Evolutionary conservation across 192 early-diverging fungal species (phyloP), one percentile per base, ranked within the genome.

Genomic region (Linnemannia exigua): DNA sequence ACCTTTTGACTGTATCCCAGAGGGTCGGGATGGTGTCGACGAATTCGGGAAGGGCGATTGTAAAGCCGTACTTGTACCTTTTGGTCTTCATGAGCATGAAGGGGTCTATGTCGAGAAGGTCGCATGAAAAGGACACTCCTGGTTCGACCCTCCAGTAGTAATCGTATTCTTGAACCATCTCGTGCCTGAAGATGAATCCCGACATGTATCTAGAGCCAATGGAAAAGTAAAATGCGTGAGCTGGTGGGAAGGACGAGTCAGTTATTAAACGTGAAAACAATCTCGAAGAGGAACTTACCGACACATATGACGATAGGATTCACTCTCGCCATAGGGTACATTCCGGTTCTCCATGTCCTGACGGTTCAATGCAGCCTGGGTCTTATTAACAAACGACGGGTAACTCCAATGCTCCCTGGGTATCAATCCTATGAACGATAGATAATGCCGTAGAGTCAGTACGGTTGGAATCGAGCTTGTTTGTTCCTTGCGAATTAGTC

Each of bases 121-220:
- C 94, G 88, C 96, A 97, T 44, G 63, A 88, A 81, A 95, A 97
- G 37, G 94, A 81, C 16, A 97, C 96, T 33, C 90, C 91, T 2
- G 96, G 96, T 79, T 97, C 96, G 6, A 97, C 91, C 33, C 96
- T 90, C 96, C 96, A 97, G 89, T 95, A 97, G 79, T 91, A 97
- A 31, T 96, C 93, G 79, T 90, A 95, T 75, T 93, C 73, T 28
- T 90, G 80, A 69, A 94, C 88, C 7, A 97, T 84, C 41, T 92
- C 92, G 75, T 97, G 95, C 22, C 91, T 88, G 79, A 90, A 96
- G 74, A 97, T 95, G 77, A 93, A 97, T 22, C 96, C 96, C 20
- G 94, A 95, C 69, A 94, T 88, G 69, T 88, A 92, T 71, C 89
- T 87, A 72, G 0, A 67, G n/a, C n/a, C n/a, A n/a, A n/a, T n/a